phyloP scores from a whole-genome alignment of 805 yeast species.

The Sugiyamaella valdiviana region DNA sequence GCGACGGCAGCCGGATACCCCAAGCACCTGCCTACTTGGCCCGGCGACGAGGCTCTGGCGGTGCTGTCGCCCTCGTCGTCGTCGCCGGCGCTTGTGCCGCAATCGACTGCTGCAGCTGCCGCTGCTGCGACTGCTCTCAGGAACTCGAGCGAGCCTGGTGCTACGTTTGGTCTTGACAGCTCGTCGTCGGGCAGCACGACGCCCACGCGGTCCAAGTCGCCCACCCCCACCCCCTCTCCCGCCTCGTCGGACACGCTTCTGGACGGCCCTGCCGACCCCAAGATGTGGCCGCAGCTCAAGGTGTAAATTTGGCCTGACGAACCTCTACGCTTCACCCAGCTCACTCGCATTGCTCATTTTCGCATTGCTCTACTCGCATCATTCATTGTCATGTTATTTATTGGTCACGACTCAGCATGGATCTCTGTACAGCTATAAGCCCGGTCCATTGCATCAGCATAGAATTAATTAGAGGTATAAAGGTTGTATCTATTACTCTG shows the following conservation, averaged over 20 bases:
- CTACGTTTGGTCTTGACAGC: neutral
- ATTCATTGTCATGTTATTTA: neutral
- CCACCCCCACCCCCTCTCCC: neutral
- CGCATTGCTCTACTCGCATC: neutral
- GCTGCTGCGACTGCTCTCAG: constrained; percentile 4
- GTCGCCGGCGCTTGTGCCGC: constrained; percentile 11
- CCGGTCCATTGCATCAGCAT: neutral
- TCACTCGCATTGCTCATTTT: neutral
- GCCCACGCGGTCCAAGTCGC: constrained; percentile 1
- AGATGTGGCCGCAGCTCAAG: constrained; percentile 1
- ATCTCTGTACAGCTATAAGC: neutral
- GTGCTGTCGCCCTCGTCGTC: constrained; percentile 5
- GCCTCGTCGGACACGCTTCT: constrained; percentile 3
- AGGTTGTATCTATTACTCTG: neutral
- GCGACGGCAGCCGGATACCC: neutral
- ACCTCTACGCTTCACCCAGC: neutral
- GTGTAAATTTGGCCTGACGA: no score
- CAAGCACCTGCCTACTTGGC: neutral
- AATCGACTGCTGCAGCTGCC: constrained; percentile 6
- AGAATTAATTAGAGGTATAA: neutral
- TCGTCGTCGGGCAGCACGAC: constrained; percentile 1
- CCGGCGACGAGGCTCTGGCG: neutral
- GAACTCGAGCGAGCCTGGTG: neutral
- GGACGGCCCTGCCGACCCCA: neutral
- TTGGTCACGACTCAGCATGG: neutral